Evolutionary conservation across 208 protist species (phyloP), one percentile per base, ranked within the genome.

Genomic region (Porcisia hertigi): DNA sequence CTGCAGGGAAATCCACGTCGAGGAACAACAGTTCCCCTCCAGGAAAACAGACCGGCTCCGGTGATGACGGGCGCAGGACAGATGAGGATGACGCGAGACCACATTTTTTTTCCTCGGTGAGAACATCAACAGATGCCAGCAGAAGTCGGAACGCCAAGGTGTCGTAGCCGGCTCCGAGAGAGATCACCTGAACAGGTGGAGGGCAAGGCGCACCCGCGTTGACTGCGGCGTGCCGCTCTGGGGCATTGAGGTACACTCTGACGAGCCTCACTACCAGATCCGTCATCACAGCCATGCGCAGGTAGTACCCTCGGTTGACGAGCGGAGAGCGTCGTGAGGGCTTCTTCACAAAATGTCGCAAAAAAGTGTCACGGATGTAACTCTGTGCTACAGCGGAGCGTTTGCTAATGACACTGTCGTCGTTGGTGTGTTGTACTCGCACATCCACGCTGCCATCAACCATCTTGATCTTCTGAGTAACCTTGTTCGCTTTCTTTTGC

Each of bases 361-460:
- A 80, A 73, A 94, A 97, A 0, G 79, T 66, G 65, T 98, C 94
- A 9, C 83, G 64, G n/a, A 93, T 74, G 85, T 98, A 98, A 5
- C 67, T 69, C 20, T 88, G 79, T 14, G 83, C 77, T 20, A 95
- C 90, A 16, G 94, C 94, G 49, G 94, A 98, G 12, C 94, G 89
- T 75, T 98, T 98, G 77, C 92, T 96, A 5, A 96, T 84, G 1
- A 96, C 90, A 76, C 92, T 96, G 71, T 98, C 94, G 75, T 98
- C 94, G 76, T 98, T 98, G 1, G 94, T 98, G 76, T 94, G 92
- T 79, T 98, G 94, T 62, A 98, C 94, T 63, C 82, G 81, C 47
- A 77, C 77, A 78, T 97, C 94, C 2, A 90, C 77, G 71, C 91
- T 95, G 25, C 80, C 82, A 4, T 69, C 64, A 12, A 55, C 41